phyloP scores from a whole-genome alignment of 257 asterid genomes.

The Solanum sparsipilum region DNA sequence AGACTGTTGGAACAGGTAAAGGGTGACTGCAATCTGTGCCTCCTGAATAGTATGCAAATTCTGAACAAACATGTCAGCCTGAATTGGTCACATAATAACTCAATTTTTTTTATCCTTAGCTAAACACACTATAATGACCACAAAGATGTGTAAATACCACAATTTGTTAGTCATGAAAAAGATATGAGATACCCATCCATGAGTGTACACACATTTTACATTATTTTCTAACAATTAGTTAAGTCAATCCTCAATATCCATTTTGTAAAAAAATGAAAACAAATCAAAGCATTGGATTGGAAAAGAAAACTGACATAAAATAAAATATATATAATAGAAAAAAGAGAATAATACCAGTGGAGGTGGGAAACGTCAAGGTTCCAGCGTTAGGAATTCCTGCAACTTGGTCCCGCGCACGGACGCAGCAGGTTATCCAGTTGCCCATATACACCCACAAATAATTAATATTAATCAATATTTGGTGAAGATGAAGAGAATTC shows the following conservation, averaged over 20 bases:
- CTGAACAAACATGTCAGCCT: neutral
- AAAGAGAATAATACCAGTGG: neutral
- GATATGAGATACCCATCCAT: neutral
- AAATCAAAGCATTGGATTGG: neutral
- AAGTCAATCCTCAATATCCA: neutral
- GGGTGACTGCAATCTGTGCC: constrained; percentile 17
- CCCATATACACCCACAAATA: neutral
- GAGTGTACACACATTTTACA: neutral
- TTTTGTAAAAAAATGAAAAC: neutral
- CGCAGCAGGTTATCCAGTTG: neutral
- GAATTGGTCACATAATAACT: neutral
- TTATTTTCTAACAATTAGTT: neutral
- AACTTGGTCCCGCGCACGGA: neutral
- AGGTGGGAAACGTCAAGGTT: neutral
- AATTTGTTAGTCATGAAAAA: neutral
- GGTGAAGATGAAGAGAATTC: neutral
- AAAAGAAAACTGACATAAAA: neutral
- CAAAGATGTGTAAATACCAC: neutral
- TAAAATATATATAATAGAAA: neutral
- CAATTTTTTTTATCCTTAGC: neutral
- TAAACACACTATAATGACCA: neutral
- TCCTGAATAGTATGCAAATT: constrained; percentile 7
- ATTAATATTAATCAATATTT: neutral
- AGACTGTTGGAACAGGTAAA: constrained; percentile 20
- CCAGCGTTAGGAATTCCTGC: neutral